Base-by-base conservation (phyloP, 352 stramenopile genomes). In the Phytophthora rubi region DNA sequence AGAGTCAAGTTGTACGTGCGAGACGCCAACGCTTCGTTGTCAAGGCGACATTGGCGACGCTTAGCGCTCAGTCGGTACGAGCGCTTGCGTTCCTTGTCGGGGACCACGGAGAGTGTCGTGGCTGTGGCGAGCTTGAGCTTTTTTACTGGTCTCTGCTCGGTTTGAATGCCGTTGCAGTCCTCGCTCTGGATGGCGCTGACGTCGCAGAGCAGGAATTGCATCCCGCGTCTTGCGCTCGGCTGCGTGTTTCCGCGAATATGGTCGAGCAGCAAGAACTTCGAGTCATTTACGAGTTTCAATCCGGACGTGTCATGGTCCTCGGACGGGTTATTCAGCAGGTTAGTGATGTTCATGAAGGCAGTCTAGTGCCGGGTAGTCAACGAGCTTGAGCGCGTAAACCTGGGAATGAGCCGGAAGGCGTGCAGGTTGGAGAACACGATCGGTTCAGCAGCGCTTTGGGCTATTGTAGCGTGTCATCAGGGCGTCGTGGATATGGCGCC, bases 1-100 rank as follows among this genome's bases (percentile, higher is more conserved):
- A 73, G 53, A 4, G 52, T 69, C 45, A 73, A 44, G 8, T 68
- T 69, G 66, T 61, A 69, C 26, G 60, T 42, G 15, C 18, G 26
- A 16, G 59, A 68, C 26, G 56, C 42, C 26, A 64, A 23, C 13
- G 15, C 48, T 13, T 63, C n/a, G 18, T 64, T 45, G 6, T 61
- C 23, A 15, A 47, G 48, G 13, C 44, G 48, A 13, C 37, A 30
- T 42, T 45, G 47, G 12, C 26, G 35, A 18, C 65, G 64, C 5
- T 51, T 53, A 16, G 56, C 39, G 42, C 64, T 71, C 33, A 71
- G 49, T 15, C 57, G 56, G 8, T 52, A 58, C 6, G 32, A n/a
- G 7, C 48, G 59, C 26, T 58, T 65, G 37, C 48, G 59, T 16
- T 64, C 45, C 21, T 55, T 54, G 44, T 64, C 57, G 9, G 42